Percentiles rank a stretch among this genome's conserved stretches.
phyloP scores from a whole-genome alignment of 768 basidiomycete genomes.

The Infundibulicybe gibba region DNA sequence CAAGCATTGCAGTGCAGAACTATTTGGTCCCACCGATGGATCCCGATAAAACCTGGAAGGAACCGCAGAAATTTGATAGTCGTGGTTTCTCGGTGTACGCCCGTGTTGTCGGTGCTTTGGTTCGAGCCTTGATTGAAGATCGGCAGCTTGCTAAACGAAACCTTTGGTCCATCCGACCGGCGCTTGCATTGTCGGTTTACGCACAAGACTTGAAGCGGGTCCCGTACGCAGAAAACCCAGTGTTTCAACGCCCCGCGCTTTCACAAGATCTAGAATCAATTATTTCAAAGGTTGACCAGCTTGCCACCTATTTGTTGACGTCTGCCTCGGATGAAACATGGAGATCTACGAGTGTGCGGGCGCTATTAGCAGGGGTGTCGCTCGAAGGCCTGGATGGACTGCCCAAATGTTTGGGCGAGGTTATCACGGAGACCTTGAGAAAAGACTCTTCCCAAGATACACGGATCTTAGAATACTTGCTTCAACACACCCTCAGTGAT shows the following conservation, averaged over 20 bases:
- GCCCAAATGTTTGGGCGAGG: slow-evolving; percentile 23
- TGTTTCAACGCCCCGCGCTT: slow-evolving; percentile 40
- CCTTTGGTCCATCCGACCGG: slow-evolving; percentile 66
- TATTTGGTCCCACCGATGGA: slow-evolving; percentile 49
- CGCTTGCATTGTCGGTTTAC: slow-evolving; percentile 59
- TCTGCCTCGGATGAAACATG: slow-evolving; percentile 44
- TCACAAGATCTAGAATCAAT: slow-evolving; percentile 34
- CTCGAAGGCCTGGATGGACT: slow-evolving; percentile 15
- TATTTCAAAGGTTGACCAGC: slow-evolving; percentile 41
- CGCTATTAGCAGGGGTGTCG: slow-evolving; percentile 22
- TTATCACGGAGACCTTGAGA: slow-evolving; percentile 23
- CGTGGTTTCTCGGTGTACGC: slow-evolving; percentile 62
- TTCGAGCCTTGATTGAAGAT: slow-evolving; percentile 53
- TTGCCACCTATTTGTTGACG: slow-evolving; percentile 63
- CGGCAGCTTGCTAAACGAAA: slow-evolving; percentile 57
- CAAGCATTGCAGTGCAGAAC: slow-evolving; percentile 59
- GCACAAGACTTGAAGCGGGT: slow-evolving; percentile 59
- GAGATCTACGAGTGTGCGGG: slow-evolving; percentile 39
- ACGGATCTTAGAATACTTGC: slow-evolving; percentile 54
- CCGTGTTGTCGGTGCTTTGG: slow-evolving; percentile 52
- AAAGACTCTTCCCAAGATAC: slow-evolving; percentile 51
- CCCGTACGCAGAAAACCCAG: slow-evolving; percentile 41
- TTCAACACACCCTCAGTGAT: slow-evolving; percentile 58
- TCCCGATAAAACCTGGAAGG: slow-evolving; percentile 5
- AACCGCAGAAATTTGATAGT: slow-evolving; percentile 29